Conservation (phyloP, 306 rosid species). For the Prunus fruticosa region DNA sequence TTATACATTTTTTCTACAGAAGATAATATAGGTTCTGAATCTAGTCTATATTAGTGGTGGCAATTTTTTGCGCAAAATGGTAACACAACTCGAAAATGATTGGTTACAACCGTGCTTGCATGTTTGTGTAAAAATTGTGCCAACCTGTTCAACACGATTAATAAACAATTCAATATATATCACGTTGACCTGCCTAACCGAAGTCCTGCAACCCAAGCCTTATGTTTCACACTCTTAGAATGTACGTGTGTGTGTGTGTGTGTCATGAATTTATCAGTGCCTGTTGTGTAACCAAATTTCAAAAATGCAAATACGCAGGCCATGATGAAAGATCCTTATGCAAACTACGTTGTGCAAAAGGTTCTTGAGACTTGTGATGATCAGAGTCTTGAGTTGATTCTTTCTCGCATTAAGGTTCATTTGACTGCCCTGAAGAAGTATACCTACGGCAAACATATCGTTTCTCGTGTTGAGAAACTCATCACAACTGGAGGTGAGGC, state of each 20-base stretch:
- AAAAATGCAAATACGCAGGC: slow-evolving; percentile 51
- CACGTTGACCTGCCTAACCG: too few relatives aligned
- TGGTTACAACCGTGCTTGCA: neutral
- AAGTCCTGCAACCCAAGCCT: too few relatives aligned
- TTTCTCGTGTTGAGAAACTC: slow-evolving; percentile 94
- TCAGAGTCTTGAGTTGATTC: slow-evolving; percentile 79
- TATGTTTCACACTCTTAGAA: too few relatives aligned
- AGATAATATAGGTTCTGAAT: neutral
- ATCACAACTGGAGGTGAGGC: slow-evolving; percentile 84
- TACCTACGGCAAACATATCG: slow-evolving; percentile 93
- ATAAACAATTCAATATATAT: neutral
- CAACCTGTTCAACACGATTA: neutral
- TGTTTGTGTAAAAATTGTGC: neutral
- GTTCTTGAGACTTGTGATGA: slow-evolving; percentile 93
- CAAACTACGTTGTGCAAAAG: slow-evolving; percentile 94
- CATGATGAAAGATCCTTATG: slow-evolving; percentile 99
- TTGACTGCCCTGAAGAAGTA: slow-evolving; percentile 84
- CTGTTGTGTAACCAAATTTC: slow-evolving; percentile 17
- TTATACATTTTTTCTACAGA: neutral
- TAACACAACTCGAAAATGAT: neutral
- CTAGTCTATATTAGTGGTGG: neutral
- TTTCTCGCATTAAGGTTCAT: slow-evolving; percentile 95
- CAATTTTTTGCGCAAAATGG: neutral
- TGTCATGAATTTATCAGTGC: neutral
- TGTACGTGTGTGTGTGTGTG: neutral